phyloP scores from a whole-genome alignment of 495 filamentous ascomycete species.

The Aspergillus baeticus region DNA sequence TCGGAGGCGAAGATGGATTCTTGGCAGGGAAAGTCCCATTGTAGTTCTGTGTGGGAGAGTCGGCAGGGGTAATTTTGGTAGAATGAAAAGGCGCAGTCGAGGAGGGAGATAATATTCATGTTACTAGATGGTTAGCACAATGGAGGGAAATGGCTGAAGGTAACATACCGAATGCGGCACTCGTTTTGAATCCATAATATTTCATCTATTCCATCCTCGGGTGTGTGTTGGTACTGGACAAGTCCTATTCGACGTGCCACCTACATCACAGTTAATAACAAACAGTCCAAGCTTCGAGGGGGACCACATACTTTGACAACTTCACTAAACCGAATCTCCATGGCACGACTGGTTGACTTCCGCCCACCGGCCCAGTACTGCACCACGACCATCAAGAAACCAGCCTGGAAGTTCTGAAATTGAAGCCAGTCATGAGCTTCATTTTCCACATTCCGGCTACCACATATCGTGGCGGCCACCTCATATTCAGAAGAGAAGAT shows the following conservation, averaged over 20 bases:
- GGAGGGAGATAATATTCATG: constrained; percentile 35
- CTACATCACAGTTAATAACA: constrained; percentile 16
- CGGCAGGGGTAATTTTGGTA: constrained; percentile 47
- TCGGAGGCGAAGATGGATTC: constrained; percentile 35
- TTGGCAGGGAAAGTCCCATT: constrained; percentile 40
- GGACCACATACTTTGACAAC: constrained; percentile 34
- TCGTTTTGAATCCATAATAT: constrained; percentile 45
- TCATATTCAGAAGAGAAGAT: constrained; percentile 43
- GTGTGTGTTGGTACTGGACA: constrained; percentile 31
- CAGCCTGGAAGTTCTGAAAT: constrained; percentile 47
- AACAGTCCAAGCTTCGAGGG: background rate
- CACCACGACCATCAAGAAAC: constrained; percentile 37
- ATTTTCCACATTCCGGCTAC: constrained; percentile 18
- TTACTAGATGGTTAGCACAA: constrained; percentile 30
- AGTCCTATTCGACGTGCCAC: constrained; percentile 39
- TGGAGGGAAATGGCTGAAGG: background rate
- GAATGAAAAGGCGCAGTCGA: constrained; percentile 48
- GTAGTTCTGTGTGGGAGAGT: constrained; percentile 35
- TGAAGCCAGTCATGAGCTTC: constrained; percentile 34
- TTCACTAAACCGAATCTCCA: constrained; percentile 46
- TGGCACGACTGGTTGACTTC: constrained; percentile 38
- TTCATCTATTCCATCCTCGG: constrained; percentile 30
- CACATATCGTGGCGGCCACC: constrained; percentile 30
- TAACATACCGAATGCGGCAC: constrained; percentile 40
- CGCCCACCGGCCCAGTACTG: constrained; percentile 50